These are phyloP conservation scores for Chamaecrista fasciculata DNA, from an alignment of 306 rosid genomes.

Conservation along the genomic window DNA sequence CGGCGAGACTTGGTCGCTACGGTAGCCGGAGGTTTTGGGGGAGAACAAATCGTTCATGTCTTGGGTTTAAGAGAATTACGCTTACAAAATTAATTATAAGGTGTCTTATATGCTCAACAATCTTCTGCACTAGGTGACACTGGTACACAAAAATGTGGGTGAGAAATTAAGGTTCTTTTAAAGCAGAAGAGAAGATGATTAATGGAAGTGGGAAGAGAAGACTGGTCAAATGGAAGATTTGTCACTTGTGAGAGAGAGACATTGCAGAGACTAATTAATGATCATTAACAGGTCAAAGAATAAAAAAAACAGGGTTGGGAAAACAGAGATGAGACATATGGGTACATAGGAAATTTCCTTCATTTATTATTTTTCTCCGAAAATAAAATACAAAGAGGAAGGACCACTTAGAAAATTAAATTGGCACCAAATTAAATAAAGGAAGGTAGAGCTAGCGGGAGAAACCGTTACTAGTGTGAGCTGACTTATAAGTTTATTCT, in stretches of 20 bases:
- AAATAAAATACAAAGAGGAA: constrained; percentile 4
- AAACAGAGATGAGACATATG: not conserved
- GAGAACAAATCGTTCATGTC: constrained; percentile 75
- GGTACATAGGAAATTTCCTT: not conserved
- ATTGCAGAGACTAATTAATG: not conserved
- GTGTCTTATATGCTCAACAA: no score
- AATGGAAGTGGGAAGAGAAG: not conserved
- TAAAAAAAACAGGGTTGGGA: not conserved
- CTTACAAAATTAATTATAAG: no score
- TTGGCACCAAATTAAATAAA: no score
- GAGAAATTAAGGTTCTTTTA: no score
- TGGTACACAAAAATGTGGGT: no score
- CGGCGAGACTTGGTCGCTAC: constrained; percentile 40
- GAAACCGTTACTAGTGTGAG: not conserved
- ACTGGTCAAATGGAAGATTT: constrained; percentile 1
- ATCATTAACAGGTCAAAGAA: not conserved
- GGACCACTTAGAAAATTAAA: not conserved
- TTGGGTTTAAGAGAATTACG: no score
- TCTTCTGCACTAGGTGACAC: no score
- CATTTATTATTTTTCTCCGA: not conserved
- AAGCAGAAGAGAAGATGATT: not conserved
- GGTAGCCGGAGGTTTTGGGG: constrained; percentile 49
- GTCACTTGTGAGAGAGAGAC: not conserved
- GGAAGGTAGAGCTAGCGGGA: no score
- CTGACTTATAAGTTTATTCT: not conserved